phyloP scores from a whole-genome alignment of 768 basidiomycete genomes.

The Tylopilus rubrobrunneus region DNA sequence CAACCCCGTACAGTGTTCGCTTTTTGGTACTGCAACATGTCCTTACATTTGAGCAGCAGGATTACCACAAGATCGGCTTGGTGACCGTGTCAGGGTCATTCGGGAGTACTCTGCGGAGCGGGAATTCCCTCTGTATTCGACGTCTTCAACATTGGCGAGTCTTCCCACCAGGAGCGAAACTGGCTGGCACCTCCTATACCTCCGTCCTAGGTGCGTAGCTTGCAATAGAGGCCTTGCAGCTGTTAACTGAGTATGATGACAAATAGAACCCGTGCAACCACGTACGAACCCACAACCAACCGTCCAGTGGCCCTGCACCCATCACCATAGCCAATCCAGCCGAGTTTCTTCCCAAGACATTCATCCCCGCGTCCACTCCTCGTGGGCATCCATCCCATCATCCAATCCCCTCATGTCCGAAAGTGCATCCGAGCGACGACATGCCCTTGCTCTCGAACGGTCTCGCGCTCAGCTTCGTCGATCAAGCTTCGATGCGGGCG shows the following conservation, averaged over 20 bases:
- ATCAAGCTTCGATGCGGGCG: slow-evolving; percentile 24
- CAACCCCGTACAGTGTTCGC: slow-evolving; percentile 8
- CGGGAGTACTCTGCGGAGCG: slow-evolving; percentile 21
- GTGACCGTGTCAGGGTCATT: slow-evolving; percentile 18
- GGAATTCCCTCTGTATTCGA: slow-evolving; percentile 28
- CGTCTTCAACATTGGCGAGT: slow-evolving; percentile 25
- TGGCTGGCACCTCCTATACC: slow-evolving; percentile 10
- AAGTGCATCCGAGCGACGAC: slow-evolving; percentile 40
- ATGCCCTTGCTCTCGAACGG: slow-evolving; percentile 36
- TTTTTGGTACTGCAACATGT: background rate
- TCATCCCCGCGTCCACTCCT: slow-evolving; percentile 19
- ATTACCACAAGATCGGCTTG: slow-evolving; percentile 4
- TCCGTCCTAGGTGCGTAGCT: slow-evolving; percentile 12
- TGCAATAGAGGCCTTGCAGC: background rate
- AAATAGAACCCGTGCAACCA: slow-evolving; percentile 16
- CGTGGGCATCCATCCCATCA: slow-evolving; percentile 31
- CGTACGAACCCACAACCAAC: slow-evolving; percentile 13
- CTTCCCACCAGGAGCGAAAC: slow-evolving; percentile 17
- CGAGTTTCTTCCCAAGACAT: slow-evolving; percentile 11
- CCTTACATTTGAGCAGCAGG: slow-evolving; percentile 1
- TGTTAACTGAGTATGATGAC: slow-evolving; percentile 3
- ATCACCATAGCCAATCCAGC: slow-evolving; percentile 3
- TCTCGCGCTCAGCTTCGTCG: slow-evolving; percentile 23
- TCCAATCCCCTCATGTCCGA: slow-evolving; percentile 43
- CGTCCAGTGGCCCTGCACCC: slow-evolving; percentile 14